Base-by-base conservation (phyloP, 2,329 filamentous ascomycete genomes). In the Penicillium sp. region DNA sequence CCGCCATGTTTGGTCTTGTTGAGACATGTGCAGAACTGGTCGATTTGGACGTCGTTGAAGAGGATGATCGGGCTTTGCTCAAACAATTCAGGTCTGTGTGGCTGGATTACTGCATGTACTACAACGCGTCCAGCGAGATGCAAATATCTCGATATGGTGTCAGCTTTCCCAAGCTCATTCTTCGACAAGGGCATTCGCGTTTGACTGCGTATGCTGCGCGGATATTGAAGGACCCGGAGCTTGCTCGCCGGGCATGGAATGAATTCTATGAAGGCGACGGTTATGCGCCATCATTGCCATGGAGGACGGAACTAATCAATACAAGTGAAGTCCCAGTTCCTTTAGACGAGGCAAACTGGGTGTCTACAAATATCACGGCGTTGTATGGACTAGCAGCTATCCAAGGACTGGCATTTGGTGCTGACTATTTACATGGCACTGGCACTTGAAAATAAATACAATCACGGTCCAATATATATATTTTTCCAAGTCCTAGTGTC, bases 71-170 rank as follows among this genome's bases (percentile, higher is more conserved):
- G 12, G 5, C 20, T 2, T 18, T 46, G 0, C 80, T 82, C 0
- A 62, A 71, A 8, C 76, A 76, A 0, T 84, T 86, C 64, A 72
- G 79, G 49, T 66, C 78, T 6, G 81, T 77, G 0, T 86, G 82
- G 78, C 68, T 84, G 1, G 83, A 85, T 50, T 86, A 86, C 68
- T 83, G 81, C 63, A 80, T 79, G 64, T 84, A 83, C 67, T 86
- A 82, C 62, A 72, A 74, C 8, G 82, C 81, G 0, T 63, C 73
- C 0, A 66, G 68, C 0, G 75, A 69, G 0, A 81, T 84, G 67
- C 83, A 86, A 65, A 66, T 63, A 1, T 74, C 76, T 1, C 75
- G 81, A 0, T 86, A 84, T 60, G 83, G 83, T 6, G 64, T 65
- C 1, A 67, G 68, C 47, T 85, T 81, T 56, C 70, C 77, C n/a